A percentile compares a stretch with the other conserved stretches of the same genome.
These are phyloP conservation scores for Thraustochytrium sp. DNA, from an alignment of 352 stramenopile genomes.

Conservation along the genomic window DNA sequence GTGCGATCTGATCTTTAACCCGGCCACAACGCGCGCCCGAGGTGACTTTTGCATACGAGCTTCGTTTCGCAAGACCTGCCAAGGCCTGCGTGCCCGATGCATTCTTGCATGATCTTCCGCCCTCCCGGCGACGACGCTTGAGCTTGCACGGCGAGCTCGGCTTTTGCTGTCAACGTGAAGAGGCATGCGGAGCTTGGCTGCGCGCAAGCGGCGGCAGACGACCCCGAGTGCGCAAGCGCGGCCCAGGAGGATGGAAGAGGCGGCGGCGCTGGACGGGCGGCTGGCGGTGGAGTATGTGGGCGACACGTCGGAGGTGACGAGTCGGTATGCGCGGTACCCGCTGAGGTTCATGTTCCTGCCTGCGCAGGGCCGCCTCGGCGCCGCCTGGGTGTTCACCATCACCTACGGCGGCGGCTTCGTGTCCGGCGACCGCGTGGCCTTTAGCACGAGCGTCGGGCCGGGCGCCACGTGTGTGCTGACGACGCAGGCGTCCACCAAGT, in stretches of 20 bases:
- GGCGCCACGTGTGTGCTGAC: not conserved
- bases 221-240: no score
- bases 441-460: not conserved
- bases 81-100: no score
- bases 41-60: no score
- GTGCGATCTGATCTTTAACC: no score
- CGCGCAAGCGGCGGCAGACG: no score
- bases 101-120: no score
- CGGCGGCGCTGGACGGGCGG: not conserved
- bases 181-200: no score
- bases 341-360: constrained; percentile 34
- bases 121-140: no score
- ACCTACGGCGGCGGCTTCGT: constrained; percentile 42
- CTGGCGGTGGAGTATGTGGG: not conserved
- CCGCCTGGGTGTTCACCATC: constrained; percentile 16
- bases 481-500: constrained; percentile 42
- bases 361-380: not conserved
- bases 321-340: constrained; percentile 2
- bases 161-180: no score
- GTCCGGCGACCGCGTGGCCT: not conserved
- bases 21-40: no score
- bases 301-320: constrained; percentile 7
- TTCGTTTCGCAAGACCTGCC: no score
- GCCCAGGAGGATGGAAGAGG: not conserved
- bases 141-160: no score